Evolutionary conservation across 371 early-diverging fungal species (phyloP).

Genomic region (Mucor lusitanicus): DNA sequence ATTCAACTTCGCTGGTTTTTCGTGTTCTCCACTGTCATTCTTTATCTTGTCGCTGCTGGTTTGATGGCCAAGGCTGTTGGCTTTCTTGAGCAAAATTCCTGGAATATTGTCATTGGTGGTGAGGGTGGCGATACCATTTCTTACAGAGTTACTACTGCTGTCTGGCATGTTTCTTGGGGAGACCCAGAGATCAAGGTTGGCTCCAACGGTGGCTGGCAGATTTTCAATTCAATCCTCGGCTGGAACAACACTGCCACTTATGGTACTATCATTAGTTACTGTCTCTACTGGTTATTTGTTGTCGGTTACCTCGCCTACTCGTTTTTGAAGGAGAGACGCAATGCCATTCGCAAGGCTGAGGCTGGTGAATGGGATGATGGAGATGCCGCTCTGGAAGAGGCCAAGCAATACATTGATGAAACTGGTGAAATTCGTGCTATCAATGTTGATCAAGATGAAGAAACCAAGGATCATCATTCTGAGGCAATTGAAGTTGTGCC

Average conservation of each 20-base stretch:
- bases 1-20: slow-evolving; percentile 78
- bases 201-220: slow-evolving; percentile 46
- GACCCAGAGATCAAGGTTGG: slow-evolving; percentile 25
- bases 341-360: slow-evolving; percentile 36
- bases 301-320: slow-evolving; percentile 49
- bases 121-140: slow-evolving; percentile 44
- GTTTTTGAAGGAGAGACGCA: slow-evolving; percentile 37
- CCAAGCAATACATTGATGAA: slow-evolving; percentile 24
- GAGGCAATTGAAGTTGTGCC: slow-evolving; percentile 8
- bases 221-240: slow-evolving; percentile 76
- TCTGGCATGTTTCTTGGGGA: slow-evolving; percentile 48
- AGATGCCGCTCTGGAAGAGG: slow-evolving; percentile 32
- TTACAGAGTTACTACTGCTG: slow-evolving; percentile 38
- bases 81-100: slow-evolving; percentile 59
- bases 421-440: slow-evolving; percentile 26
- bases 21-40: slow-evolving; percentile 66
- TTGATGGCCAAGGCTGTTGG: slow-evolving; percentile 62
- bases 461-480: neutral
- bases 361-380: slow-evolving; percentile 33
- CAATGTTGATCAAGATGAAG: slow-evolving; percentile 6
- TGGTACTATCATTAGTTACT: slow-evolving; percentile 72
- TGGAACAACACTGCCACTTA: slow-evolving; percentile 77
- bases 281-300: slow-evolving; percentile 73
- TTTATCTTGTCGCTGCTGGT: slow-evolving; percentile 82
- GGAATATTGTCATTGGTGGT: slow-evolving; percentile 58